Base-by-base conservation (phyloP, 148 eudicot species). In the Arbutus unedo region DNA sequence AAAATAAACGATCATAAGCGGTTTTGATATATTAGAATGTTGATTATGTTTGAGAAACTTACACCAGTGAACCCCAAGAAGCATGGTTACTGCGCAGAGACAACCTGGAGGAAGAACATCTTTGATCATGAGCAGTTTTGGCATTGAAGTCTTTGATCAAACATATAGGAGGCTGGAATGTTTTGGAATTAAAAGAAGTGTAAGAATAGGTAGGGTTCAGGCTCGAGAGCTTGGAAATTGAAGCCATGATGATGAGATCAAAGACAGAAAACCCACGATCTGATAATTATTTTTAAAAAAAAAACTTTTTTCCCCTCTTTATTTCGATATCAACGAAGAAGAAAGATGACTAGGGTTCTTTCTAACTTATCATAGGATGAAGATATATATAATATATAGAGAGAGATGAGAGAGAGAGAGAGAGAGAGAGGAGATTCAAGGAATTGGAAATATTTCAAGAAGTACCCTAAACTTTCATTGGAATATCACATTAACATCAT, bases 191-290 rank as follows among this genome's bases (percentile, higher is more conserved):
- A 18, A 83, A 81, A 6, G 66, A 8, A 81, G 89, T 18, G 0
- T 83, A 68, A 4, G 85, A 78, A 23, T 68, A 53, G 41, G 86
- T 41, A 21, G 85, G 74, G 64, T 56, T 62, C 3, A 85, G 79
- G 62, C 56, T 70, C 44, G 89, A 60, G 41, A 88, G 86, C 84
- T 85, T 88, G 57, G 88, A 85, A 75, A 88, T 78, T 74, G 88
- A 83, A 83, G 86, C 86, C 90, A 88, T 88, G 83, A 62, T 49
- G 10, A 21, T 38, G 64, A 67, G 75, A 80, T 79, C 81, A 15
- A 53, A 18, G 76, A 68, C 60, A 80, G 60, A 74, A 11, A 47
- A n/a, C n/a, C 50, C 15, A 72, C 25, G 19, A 7, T 1, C 9
- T 6, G 31, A 11, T 10, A 66, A 31, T 0, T 64, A 14, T 21